Conservation (phyloP, 345 rosid species). For the Alliaria petiolata region DNA sequence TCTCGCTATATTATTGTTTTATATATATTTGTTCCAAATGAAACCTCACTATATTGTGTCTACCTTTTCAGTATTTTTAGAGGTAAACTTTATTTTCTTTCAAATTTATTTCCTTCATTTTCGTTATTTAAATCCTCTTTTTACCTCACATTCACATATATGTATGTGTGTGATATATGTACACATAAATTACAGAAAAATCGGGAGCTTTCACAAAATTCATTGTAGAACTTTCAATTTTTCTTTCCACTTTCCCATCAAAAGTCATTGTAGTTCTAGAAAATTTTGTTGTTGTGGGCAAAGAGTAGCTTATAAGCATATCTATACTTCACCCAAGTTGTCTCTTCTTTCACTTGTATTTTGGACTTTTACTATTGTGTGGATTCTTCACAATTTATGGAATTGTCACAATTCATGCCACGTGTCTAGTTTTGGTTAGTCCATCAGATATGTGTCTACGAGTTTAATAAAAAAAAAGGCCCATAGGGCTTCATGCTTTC, state of each 20-base stretch:
- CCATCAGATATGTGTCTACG: neutral
- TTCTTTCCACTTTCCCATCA: neutral
- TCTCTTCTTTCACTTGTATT: neutral
- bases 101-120: neutral
- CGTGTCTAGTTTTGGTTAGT: neutral
- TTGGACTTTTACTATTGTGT: neutral
- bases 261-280: neutral
- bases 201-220: neutral
- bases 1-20: neutral
- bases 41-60: neutral
- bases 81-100: neutral
- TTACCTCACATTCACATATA: too few relatives aligned
- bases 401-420: neutral
- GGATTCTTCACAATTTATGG: neutral
- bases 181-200: neutral
- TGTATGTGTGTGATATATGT: neutral
- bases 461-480: neutral
- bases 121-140: neutral
- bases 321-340: neutral
- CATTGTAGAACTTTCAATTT: neutral
- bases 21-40: neutral
- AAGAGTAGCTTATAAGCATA: slow-evolving; percentile 19
- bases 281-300: neutral
- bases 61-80: neutral
- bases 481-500: neutral